Evolutionary conservation across 2,329 filamentous ascomycete genomes (phyloP).

Genomic region (Curvularia eragrostidis): DNA sequence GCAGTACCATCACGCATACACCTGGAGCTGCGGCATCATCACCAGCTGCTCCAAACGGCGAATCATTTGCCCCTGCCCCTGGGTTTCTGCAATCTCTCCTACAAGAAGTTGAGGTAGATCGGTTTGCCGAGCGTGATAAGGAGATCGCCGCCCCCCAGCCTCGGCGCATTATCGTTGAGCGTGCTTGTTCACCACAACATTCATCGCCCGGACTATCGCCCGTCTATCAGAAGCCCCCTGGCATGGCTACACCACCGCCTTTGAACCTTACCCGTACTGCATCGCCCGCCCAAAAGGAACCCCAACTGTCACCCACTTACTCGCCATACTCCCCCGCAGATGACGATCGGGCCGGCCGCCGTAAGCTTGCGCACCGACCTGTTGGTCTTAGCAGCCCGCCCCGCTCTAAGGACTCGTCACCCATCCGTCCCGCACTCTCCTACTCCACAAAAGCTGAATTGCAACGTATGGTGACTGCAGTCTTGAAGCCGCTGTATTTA

Average conservation of each 20-base stretch:
- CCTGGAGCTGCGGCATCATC: conserved; percentile 27
- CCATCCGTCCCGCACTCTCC: conserved; percentile 70
- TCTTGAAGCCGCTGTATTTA: conserved; percentile 82
- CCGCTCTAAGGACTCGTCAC: conserved; percentile 70
- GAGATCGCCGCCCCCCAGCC: conserved; percentile 49
- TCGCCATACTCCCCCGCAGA: conserved; percentile 66
- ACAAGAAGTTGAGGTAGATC: conserved; percentile 77
- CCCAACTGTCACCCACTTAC: conserved; percentile 73
- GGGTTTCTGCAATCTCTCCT: conserved; percentile 87
- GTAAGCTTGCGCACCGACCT: conserved; percentile 37
- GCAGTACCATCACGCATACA: conserved; percentile 30
- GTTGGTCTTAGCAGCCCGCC: conserved; percentile 50
- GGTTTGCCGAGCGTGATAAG: conserved; percentile 44
- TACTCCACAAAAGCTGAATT: conserved; percentile 87
- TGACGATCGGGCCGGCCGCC: conserved; percentile 49
- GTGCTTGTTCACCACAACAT: conserved; percentile 52
- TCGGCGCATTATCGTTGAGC: conserved; percentile 51
- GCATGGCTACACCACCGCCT: conserved; percentile 72
- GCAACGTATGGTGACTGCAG: conserved; percentile 83
- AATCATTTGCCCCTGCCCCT: conserved; percentile 57
- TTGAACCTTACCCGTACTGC: conserved; percentile 65
- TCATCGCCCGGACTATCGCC: conserved; percentile 74
- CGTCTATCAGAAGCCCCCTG: conserved; percentile 70
- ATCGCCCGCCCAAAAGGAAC: conserved; percentile 59
- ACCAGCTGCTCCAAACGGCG: conserved; percentile 28